Evolutionary conservation across 805 yeast genomes (phyloP).

Genomic region (Spathaspora arborariae): DNA sequence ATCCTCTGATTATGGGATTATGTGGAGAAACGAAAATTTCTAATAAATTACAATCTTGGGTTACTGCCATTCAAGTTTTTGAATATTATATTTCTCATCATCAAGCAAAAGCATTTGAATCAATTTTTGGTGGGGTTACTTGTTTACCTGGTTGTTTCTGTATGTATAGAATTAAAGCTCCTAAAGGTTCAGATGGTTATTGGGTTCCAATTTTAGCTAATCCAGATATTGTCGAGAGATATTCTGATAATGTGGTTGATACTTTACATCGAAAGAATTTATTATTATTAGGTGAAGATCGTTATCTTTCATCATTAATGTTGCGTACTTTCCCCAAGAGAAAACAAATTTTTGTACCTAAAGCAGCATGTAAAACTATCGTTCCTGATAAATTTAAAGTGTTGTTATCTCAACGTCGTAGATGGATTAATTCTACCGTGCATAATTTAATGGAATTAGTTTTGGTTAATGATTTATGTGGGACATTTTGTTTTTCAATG

Average conservation of each 20-base stretch:
- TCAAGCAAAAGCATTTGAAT: conserved; percentile 90
- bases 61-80: conserved; percentile 88
- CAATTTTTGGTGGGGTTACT: conserved; percentile 92
- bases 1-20: conserved; percentile 84
- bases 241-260: conserved; percentile 79
- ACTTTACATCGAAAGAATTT: conserved; percentile 85
- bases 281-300: conserved; percentile 84
- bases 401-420: conserved; percentile 85
- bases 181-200: conserved; percentile 63
- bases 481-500: conserved; percentile 93
- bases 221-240: conserved; percentile 90
- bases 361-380: conserved; percentile 87
- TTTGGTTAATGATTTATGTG: conserved; percentile 82
- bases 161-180: conserved; percentile 86
- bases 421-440: conserved; percentile 95
- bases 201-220: conserved; percentile 95
- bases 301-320: conserved; percentile 82
- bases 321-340: conserved; percentile 85
- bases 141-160: conserved; percentile 96
- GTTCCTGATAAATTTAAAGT: conserved; percentile 83
- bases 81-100: conserved; percentile 93
- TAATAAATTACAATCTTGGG: conserved; percentile 81
- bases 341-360: conserved; percentile 80
- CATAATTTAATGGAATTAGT: conserved; percentile 88
- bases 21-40: conserved; percentile 95